Evolutionary conservation across 805 yeast genomes (phyloP), one percentile per base, ranked within the genome.

Genomic region (Candida maltosa): DNA sequence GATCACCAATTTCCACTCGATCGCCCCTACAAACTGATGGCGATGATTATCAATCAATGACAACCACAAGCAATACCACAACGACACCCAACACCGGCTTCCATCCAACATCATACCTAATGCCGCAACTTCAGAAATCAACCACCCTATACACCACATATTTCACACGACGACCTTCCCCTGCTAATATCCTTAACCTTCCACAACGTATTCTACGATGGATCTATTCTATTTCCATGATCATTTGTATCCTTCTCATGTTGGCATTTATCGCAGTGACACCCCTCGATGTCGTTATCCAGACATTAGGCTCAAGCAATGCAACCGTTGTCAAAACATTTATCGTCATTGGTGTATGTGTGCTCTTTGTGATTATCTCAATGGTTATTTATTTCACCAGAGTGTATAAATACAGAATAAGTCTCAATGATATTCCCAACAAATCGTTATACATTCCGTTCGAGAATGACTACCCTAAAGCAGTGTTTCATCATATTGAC

Each of bases 401-500:
- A 37, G 61, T 87, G 6, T 63, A 79, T 37, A 69, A 73, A 16
- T 68, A 74, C 37, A 69, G 81, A 38, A 69, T 76, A 34, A 65
- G 80, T 32, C 51, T 88, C 42, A 75, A 77, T 39, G 93, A 83
- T 45, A 84, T 89, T 14, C 97, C 97, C 0, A 75, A 83, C 42
- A 62, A 76, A 15, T 45, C 58, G 2, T 45, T 49, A 5, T 87
- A 87, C 54, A 69, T 88, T 18, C 89, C 95, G 2, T 66, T 77
- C 12, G 73, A 78, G 20, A 58, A 69, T 5, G 79, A 74, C 39
- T 87, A 60, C 32, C 69, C 67, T 5, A 39, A 40, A 14, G 42
- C 40, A 9, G 60, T 59, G 16, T 48, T 40, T 26, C 27, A 35
- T n/a, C 41, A 46, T 26, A 55, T 68, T 8, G 56, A 53, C 16